phyloP scores from a whole-genome alignment of 192 early-diverging fungal genomes.

The Coemansia sp. region DNA sequence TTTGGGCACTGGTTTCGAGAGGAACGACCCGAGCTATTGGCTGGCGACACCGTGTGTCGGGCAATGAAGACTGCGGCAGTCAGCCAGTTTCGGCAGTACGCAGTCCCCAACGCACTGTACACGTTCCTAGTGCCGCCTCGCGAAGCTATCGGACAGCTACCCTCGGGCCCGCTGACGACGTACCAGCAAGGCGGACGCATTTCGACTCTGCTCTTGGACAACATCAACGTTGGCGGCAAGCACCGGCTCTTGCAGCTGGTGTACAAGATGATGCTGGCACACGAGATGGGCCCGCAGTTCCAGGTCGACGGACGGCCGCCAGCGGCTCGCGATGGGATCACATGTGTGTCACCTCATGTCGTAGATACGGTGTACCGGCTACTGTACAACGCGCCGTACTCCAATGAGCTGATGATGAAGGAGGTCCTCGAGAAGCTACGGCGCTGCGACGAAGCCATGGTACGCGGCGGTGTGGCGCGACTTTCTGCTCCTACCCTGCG shows the following conservation, averaged over 20 bases:
- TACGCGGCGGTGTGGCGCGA: constrained; percentile 34
- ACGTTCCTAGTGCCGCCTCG: constrained; percentile 45
- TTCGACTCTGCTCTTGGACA: constrained; percentile 66
- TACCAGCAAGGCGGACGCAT: constrained; percentile 67
- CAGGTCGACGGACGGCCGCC: constrained; percentile 54
- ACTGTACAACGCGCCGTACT: constrained; percentile 71
- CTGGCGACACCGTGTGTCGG: constrained; percentile 18
- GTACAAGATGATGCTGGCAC: constrained; percentile 73
- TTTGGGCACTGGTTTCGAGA: constrained; percentile 44
- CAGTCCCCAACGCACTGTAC: constrained; percentile 49
- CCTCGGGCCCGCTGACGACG: constrained; percentile 27
- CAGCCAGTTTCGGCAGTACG: constrained; percentile 45
- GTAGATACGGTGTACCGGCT: constrained; percentile 76
- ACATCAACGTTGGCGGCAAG: constrained; percentile 65
- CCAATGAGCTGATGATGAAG: constrained; percentile 70
- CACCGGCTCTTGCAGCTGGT: constrained; percentile 66
- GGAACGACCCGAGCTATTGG: constrained; percentile 32
- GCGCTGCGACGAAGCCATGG: constrained; percentile 65
- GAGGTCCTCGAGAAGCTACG: constrained; percentile 70
- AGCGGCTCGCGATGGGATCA: constrained; percentile 44
- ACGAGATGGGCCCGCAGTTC: constrained; percentile 59
- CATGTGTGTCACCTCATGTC: constrained; percentile 69
- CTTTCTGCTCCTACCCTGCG: constrained; percentile 56
- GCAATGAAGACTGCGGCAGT: constrained; percentile 48
- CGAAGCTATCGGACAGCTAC: constrained; percentile 35